These are phyloP conservation scores for Termitomyces sp. DNA, from an alignment of 768 basidiomycete species.

Conservation along the genomic window DNA sequence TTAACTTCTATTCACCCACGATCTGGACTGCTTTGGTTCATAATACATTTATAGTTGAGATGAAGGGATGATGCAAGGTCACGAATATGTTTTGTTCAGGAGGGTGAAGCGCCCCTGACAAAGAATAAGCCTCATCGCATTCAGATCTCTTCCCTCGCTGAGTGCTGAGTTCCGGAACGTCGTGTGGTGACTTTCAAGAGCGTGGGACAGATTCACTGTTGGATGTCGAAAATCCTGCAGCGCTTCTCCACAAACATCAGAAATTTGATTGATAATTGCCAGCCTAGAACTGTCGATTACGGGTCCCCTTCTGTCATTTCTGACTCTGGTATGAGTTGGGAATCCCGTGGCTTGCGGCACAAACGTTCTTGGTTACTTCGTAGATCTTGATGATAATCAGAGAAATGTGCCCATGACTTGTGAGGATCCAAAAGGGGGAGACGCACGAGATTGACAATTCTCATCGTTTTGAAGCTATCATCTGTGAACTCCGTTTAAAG, in stretches of 20 bases:
- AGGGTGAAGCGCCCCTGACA: not conserved
- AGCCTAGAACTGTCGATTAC: not conserved
- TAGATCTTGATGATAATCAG: not conserved
- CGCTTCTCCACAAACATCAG: too few relatives aligned
- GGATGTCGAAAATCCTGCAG: not conserved
- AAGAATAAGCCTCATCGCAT: not conserved
- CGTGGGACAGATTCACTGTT: not conserved
- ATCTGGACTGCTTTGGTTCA: not conserved
- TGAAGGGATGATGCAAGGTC: not conserved
- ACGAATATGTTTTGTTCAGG: not conserved
- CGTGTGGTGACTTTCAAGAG: not conserved
- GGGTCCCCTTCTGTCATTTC: not conserved
- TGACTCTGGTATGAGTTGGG: not conserved
- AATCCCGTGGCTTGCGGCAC: conserved; percentile 1
- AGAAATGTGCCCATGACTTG: not conserved
- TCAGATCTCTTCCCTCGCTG: not conserved
- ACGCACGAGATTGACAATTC: too few relatives aligned
- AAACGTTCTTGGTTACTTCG: not conserved
- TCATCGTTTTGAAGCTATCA: not conserved
- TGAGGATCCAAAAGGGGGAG: not conserved
- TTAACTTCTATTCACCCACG: not conserved
- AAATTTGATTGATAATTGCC: not conserved
- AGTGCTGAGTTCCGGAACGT: not conserved
- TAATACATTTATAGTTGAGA: not conserved
- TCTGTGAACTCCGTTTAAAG: too few relatives aligned